Evolutionary conservation across 306 rosid genomes (phyloP).

Genomic region (Vigna radiata): DNA sequence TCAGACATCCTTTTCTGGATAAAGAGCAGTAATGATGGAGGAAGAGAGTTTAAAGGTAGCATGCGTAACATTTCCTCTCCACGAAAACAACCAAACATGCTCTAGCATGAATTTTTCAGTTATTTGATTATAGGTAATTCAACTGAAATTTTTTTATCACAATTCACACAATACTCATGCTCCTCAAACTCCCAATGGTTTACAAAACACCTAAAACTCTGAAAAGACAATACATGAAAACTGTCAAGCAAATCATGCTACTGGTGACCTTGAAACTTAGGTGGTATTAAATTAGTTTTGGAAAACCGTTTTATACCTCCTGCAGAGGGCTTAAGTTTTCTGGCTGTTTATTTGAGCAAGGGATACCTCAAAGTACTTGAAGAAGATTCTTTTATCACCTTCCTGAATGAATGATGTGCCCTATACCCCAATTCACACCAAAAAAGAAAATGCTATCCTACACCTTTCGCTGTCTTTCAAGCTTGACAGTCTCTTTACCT

Average conservation of each 20-base stretch:
- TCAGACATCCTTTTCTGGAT: neutral
- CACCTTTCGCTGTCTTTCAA: neutral
- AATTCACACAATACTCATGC: neutral
- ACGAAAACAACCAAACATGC: neutral
- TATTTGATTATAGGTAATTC: neutral
- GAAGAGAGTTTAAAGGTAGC: neutral
- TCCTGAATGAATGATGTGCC: neutral
- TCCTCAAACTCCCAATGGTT: neutral
- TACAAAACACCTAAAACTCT: neutral
- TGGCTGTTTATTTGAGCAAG: neutral
- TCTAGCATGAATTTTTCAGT: neutral
- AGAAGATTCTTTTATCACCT: neutral
- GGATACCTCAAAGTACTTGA: neutral
- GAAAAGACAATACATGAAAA: no score
- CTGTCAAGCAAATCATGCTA: neutral
- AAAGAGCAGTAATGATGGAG: neutral
- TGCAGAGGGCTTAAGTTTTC: neutral
- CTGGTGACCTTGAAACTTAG: neutral
- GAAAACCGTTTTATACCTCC: neutral
- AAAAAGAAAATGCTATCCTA: neutral
- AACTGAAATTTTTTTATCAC: slow-evolving; percentile 8
- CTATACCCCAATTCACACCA: slow-evolving; percentile 16
- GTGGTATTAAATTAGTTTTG: neutral
- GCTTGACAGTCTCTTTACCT: slow-evolving; percentile 1
- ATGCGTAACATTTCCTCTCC: neutral